phyloP scores from a whole-genome alignment of 116 monocot species.

The Phalaenopsis hybrid region DNA sequence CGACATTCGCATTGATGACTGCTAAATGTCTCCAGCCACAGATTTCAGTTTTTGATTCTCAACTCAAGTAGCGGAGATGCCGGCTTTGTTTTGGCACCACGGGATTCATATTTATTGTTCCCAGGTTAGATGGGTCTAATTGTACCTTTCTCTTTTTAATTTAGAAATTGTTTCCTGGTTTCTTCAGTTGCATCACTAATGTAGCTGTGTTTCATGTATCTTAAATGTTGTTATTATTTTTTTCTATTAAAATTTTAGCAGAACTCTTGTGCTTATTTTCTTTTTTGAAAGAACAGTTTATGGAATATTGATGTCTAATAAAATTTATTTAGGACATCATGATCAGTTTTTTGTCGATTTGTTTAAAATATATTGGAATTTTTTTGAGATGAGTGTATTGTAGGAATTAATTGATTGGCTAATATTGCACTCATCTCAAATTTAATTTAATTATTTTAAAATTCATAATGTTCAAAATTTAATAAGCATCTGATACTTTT shows the following conservation, averaged over 20 bases:
- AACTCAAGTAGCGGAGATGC: neutral
- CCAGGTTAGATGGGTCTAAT: neutral
- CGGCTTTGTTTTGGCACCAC: neutral
- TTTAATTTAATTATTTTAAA: no score
- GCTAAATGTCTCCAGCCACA: no score
- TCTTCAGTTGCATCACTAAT: neutral
- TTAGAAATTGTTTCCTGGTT: neutral
- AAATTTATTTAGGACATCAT: no score
- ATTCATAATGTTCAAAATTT: no score
- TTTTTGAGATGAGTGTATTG: no score
- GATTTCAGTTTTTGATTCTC: neutral
- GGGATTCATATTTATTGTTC: no score
- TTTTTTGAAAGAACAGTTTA: neutral
- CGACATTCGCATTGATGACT: neutral
- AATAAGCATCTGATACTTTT: no score
- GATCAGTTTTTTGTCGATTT: no score
- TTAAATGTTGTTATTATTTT: neutral
- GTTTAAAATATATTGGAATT: no score
- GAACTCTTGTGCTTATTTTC: neutral
- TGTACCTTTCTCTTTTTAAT: neutral
- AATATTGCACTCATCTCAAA: no score
- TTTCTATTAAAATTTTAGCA: neutral
- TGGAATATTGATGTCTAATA: neutral
- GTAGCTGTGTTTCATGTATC: neutral
- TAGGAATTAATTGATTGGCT: no score